Base-by-base conservation (phyloP, 2,329 filamentous ascomycete genomes). In the Rosellinia necatrix region DNA sequence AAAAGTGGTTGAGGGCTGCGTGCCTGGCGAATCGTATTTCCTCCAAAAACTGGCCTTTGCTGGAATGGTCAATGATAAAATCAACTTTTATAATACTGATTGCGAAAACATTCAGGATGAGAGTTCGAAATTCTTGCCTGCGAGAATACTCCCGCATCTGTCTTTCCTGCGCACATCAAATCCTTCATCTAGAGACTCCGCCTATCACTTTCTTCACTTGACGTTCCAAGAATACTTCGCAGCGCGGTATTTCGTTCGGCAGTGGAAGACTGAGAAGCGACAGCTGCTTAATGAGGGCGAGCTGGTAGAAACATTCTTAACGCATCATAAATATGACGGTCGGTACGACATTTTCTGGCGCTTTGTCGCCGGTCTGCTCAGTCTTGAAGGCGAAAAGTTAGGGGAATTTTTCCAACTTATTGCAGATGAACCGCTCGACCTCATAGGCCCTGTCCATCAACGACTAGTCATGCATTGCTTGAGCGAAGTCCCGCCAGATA, bases 31-130 rank as follows among this genome's bases (percentile, higher is more conserved):
- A 6, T 63, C 74, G n/a, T 8, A 6, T 41, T 13, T 22, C 12
- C 12, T 47, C 9, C 66, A 74, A 58, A 7, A 17, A 24, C 59
- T 76, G 52, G 74, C 73, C 9, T 75, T 77, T 49, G 66, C 41
- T 40, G 73, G 72, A 13, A 44, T 76, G 10, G 52, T 68, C 44
- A 69, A 65, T 55, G 54, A 72, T 25, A 40, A 69, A 2, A 65
- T 74, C n/a, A 67, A 74, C 22, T 76, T 76, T 53, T 17, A 34
- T 3, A 10, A 5, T 6, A n/a, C 5, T 5, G 3, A 41, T 25
- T 21, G 25, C 3, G 10, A 6, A 21, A n/a, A n/a, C n/a, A 29
- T 40, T 37, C 10, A 4, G 10, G 34, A 8, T 4, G 21, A 8
- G 15, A 41, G 15, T 12, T 9, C 3, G 12, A 19, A 4, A 13